Evolutionary conservation across 1,139 yeast genomes (phyloP), one percentile per base, ranked within the genome.

Genomic region (Pichia sp.): DNA sequence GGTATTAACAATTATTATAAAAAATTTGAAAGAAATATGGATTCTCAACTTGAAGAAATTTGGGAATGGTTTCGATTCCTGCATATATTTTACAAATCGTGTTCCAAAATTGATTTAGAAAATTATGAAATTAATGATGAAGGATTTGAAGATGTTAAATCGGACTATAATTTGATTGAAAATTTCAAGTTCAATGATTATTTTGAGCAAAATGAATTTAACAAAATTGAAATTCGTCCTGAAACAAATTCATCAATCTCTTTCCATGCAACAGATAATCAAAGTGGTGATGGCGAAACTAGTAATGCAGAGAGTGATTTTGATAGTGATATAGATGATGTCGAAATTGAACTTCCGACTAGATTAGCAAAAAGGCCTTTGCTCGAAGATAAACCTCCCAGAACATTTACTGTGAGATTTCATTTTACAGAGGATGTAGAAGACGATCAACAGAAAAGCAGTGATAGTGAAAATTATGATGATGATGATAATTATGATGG

Each of bases 21-120:
- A 11, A 39, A 43, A n/a, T 22, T 38, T 3, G 33, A 36, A 24
- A 37, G 42, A 7, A 33, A 45, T 12, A 30, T 29, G 4, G 56
- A 56, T 40, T 46, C 41, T 27, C 48, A 56, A 37, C 33, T 59
- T 33, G 47, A 45, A 22, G 49, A 48, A 35, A 35, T 60, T 22
- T 36, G 56, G 36, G 41, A 48, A 22, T 61, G 63, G 60, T 54
- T 57, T 30, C 48, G 62, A 40, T 61, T 58, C 36, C 38, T 59
- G 48, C 40, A 45, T 29, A 39, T 55, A 8, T 59, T 62, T 38
- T 61, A 51, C 49, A 52, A 48, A 37, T 56, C 65, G 1, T 60
- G 66, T 11, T 58, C 64, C 1, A 58, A 59, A 3, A 62, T 63
- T 34, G 66, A 63, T 49, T 41, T 61, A 4, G 51, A 53, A 11